A percentile compares a stretch with the other conserved stretches of the same genome.
Evolutionary conservation across 805 yeast species (phyloP).

Genomic region (Suhomyces canberraensis): DNA sequence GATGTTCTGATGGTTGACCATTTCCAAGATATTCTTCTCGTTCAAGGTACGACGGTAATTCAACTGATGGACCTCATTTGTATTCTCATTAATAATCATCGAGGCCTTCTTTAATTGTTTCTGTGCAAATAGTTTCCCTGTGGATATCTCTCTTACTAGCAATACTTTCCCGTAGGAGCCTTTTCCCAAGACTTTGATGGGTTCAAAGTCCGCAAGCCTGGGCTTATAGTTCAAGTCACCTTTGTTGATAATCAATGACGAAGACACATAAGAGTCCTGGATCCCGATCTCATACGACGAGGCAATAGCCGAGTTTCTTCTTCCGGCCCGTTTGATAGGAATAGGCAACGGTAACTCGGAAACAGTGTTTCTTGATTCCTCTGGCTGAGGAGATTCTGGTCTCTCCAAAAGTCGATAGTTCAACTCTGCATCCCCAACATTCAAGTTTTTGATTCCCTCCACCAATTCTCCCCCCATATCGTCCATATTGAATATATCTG

Average conservation of each 20-base stretch:
- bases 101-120: constrained; percentile 41
- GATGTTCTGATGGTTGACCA: constrained; percentile 42
- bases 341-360: constrained; percentile 18
- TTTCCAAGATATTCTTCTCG: constrained; percentile 39
- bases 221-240: constrained; percentile 19
- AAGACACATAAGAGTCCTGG: constrained; percentile 28
- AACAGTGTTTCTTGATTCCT: constrained; percentile 11
- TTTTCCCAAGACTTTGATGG: constrained; percentile 41
- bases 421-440: constrained; percentile 13
- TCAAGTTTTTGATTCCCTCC: constrained; percentile 1
- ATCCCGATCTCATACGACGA: constrained; percentile 36
- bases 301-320: constrained; percentile 25
- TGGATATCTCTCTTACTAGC: constrained; percentile 35
- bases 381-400: constrained; percentile 6
- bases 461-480: constrained; percentile 22
- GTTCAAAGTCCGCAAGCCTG: constrained; percentile 36
- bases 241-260: constrained; percentile 17
- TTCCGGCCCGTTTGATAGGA: constrained; percentile 11
- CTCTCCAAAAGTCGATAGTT: constrained; percentile 19
- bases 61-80: constrained; percentile 29
- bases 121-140: constrained; percentile 41
- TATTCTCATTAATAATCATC: constrained; percentile 29
- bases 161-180: constrained; percentile 45
- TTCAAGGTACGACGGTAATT: constrained; percentile 39
- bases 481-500: constrained; percentile 36